Conservation (phyloP, 495 filamentous ascomycete genomes). For the Penicillium herquei region DNA sequence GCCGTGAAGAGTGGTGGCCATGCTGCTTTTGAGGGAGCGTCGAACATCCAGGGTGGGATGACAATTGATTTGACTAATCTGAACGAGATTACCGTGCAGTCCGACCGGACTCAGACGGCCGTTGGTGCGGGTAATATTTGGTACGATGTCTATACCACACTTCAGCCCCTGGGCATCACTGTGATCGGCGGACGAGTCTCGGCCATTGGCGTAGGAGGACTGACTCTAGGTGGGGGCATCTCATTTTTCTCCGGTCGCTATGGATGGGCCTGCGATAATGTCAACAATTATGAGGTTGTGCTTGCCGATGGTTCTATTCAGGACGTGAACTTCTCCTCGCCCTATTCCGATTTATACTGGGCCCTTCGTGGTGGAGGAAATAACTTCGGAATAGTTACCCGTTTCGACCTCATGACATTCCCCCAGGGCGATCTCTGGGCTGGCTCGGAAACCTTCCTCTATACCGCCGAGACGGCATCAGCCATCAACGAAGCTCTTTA, state of each 20-base stretch:
- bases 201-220: slow-evolving; percentile 54
- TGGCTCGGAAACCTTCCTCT: slow-evolving; percentile 1
- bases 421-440: slow-evolving; percentile 16
- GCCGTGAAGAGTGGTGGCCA: slow-evolving; percentile 46
- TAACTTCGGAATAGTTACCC: slow-evolving; percentile 43
- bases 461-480: slow-evolving; percentile 1
- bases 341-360: slow-evolving; percentile 39
- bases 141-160: slow-evolving; percentile 44
- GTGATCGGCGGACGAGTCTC: slow-evolving; percentile 54
- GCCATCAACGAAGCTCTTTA: slow-evolving; percentile 23
- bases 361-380: slow-evolving; percentile 43
- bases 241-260: slow-evolving; percentile 37
- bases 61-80: slow-evolving; percentile 47
- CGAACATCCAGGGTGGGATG: slow-evolving; percentile 29
- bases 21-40: slow-evolving; percentile 14
- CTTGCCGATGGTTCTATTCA: slow-evolving; percentile 35
- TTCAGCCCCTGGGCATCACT: slow-evolving; percentile 44
- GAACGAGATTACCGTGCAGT: slow-evolving; percentile 36
- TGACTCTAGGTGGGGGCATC: slow-evolving; percentile 30
- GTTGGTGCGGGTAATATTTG: slow-evolving; percentile 18
- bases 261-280: slow-evolving; percentile 50
- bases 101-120: slow-evolving; percentile 18
- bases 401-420: slow-evolving; percentile 31
- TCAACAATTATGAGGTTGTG: slow-evolving; percentile 45
- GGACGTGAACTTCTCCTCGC: slow-evolving; percentile 25